Conservation (phyloP, 78 protist species). For the Polysphondylium violaceum region DNA sequence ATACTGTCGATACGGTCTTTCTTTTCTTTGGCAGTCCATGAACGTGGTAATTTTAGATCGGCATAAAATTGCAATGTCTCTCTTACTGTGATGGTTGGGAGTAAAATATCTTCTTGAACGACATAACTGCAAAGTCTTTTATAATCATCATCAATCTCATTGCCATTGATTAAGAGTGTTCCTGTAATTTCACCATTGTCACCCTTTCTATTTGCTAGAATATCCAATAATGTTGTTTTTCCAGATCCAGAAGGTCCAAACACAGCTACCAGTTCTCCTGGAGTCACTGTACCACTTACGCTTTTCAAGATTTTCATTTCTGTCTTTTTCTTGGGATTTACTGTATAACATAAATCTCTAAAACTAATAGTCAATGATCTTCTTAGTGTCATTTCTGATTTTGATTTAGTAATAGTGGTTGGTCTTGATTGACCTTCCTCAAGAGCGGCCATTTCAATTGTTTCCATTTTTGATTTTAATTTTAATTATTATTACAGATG, state of each 20-base stretch:
- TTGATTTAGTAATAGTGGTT: too few relatives aligned
- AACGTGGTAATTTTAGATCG: constrained; percentile 40
- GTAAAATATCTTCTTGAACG: constrained; percentile 85
- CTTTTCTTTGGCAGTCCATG: constrained; percentile 43
- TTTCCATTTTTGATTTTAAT: too few relatives aligned
- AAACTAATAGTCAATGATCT: constrained; percentile 36
- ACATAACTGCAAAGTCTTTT: constrained; percentile 78
- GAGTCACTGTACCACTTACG: constrained; percentile 54
- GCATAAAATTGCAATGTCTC: constrained; percentile 81
- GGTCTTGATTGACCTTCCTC: too few relatives aligned
- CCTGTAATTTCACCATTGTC: constrained; percentile 50
- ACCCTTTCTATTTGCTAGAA: constrained; percentile 51
- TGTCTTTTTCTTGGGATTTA: constrained; percentile 28
- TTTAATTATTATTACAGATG: too few relatives aligned
- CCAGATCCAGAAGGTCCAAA: constrained; percentile 83
- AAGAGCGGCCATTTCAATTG: too few relatives aligned
- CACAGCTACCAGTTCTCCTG: constrained; percentile 66
- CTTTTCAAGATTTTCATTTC: constrained; percentile 47
- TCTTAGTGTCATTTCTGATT: constrained; percentile 33
- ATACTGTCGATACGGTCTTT: constrained; percentile 25
- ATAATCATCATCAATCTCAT: constrained; percentile 53
- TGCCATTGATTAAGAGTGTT: constrained; percentile 51
- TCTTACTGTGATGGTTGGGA: constrained; percentile 76
- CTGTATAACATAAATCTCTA: constrained; percentile 39
- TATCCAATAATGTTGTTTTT: constrained; percentile 80